Evolutionary conservation across 2,329 filamentous ascomycete species (phyloP).

Genomic region (Helotiales sp.): DNA sequence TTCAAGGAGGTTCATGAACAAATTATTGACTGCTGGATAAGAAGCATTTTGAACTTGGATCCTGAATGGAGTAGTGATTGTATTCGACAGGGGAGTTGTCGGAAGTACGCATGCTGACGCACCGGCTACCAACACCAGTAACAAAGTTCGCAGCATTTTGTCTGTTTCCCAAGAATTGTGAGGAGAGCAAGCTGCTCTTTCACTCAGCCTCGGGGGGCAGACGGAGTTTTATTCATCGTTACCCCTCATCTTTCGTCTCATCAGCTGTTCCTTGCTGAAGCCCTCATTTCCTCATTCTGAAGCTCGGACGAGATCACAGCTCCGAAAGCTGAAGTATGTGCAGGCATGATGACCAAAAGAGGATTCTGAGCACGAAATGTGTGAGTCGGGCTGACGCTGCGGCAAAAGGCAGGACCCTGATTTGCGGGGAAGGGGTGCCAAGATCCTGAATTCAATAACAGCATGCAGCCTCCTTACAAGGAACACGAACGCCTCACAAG

Average conservation of each 20-base stretch:
- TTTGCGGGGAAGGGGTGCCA: neutral
- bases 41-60: slow-evolving; percentile 47
- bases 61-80: slow-evolving; percentile 44
- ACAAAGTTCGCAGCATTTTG: neutral
- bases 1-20: slow-evolving; percentile 46
- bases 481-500: neutral
- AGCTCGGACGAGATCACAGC: neutral
- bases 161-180: neutral
- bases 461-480: neutral
- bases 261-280: neutral
- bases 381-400: neutral
- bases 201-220: neutral
- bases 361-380: neutral
- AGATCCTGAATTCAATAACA: neutral
- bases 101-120: slow-evolving; percentile 44
- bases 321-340: neutral
- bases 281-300: neutral
- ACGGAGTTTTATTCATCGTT: neutral
- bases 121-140: slow-evolving; percentile 33
- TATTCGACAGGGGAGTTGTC: slow-evolving; percentile 40
- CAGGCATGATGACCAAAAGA: neutral
- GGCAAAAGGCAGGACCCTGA: neutral
- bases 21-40: slow-evolving; percentile 46
- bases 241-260: neutral
- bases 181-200: too few species aligned